Conservation (phyloP, 768 basidiomycete genomes). For the Amyloporia xantha region DNA sequence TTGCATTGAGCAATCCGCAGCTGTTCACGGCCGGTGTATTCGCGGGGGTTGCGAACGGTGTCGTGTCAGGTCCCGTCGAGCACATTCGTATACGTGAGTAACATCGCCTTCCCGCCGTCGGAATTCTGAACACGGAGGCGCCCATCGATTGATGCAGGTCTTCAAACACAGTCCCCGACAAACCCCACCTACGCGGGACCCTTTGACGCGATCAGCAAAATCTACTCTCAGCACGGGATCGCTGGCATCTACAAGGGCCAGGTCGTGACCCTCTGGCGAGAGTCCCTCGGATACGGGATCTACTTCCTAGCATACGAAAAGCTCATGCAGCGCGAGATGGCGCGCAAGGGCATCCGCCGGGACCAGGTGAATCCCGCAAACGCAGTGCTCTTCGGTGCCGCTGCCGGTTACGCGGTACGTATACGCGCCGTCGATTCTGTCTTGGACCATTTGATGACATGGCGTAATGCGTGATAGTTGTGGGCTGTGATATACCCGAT, state of each 20-base stretch:
- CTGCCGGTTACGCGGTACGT: slow-evolving; percentile 86
- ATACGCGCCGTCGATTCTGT: no score
- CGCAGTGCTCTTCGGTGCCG: slow-evolving; percentile 81
- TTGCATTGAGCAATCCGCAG: slow-evolving; percentile 52
- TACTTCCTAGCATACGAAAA: slow-evolving; percentile 95
- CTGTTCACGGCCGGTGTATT: slow-evolving; percentile 71
- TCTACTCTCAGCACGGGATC: slow-evolving; percentile 68
- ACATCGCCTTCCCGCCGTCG: not conserved
- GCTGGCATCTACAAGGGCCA: slow-evolving; percentile 92
- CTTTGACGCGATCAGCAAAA: slow-evolving; percentile 82
- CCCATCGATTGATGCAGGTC: slow-evolving; percentile 41
- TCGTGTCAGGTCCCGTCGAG: slow-evolving; percentile 94
- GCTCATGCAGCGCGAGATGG: slow-evolving; percentile 81
- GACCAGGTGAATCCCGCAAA: slow-evolving; percentile 75
- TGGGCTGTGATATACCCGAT: slow-evolving; percentile 95
- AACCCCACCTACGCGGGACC: slow-evolving; percentile 80
- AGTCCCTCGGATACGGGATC: slow-evolving; percentile 73
- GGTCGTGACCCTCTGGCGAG: slow-evolving; percentile 77
- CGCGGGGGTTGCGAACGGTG: slow-evolving; percentile 85
- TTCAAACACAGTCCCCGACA: slow-evolving; percentile 83
- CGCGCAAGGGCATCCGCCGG: slow-evolving; percentile 58
- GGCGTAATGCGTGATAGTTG: slow-evolving; percentile 37
- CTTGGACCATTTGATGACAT: not conserved
- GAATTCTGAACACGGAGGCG: not conserved
- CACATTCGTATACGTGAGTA: slow-evolving; percentile 91